These are phyloP conservation scores for Leccinum variicolor DNA, from an alignment of 768 basidiomycete species.

Conservation along the genomic window DNA sequence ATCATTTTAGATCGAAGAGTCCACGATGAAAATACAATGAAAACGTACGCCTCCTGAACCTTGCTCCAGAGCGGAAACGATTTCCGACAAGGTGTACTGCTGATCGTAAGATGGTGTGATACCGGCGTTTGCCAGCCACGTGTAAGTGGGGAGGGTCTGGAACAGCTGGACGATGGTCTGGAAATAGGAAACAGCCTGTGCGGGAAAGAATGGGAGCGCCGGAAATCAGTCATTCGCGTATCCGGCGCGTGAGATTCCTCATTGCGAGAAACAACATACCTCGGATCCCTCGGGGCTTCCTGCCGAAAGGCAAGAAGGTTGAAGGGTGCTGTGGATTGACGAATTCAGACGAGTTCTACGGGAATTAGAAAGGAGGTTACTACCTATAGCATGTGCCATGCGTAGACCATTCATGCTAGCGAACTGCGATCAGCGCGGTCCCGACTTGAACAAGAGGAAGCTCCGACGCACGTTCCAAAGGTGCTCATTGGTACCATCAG, in stretches of 20 bases:
- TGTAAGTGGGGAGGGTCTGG: slow-evolving; percentile 69
- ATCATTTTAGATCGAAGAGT: background rate
- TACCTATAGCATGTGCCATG: slow-evolving; percentile 56
- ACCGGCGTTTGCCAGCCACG: slow-evolving; percentile 68
- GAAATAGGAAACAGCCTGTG: slow-evolving; percentile 65
- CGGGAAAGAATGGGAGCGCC: background rate
- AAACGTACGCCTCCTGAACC: slow-evolving; percentile 45
- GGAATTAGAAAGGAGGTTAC: background rate
- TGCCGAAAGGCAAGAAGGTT: slow-evolving; percentile 51
- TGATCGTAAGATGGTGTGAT: slow-evolving; percentile 58
- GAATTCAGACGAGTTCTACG: background rate
- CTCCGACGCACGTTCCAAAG: slow-evolving; percentile 61
- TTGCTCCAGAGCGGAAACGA: slow-evolving; percentile 52
- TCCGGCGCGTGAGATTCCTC: background rate
- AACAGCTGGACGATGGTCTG: slow-evolving; percentile 54
- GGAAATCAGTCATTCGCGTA: background rate
- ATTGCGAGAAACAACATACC: slow-evolving; percentile 27
- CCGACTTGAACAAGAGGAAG: background rate
- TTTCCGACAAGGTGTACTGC: slow-evolving; percentile 54
- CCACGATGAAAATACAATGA: background rate
- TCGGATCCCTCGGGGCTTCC: slow-evolving; percentile 60
- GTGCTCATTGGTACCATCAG: slow-evolving; percentile 54
- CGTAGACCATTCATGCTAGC: slow-evolving; percentile 65
- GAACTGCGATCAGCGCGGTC: background rate
- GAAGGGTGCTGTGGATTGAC: slow-evolving; percentile 46